Evolutionary conservation across 2,329 filamentous ascomycete genomes (phyloP).

Genomic region (Hansfordia pulvinata): DNA sequence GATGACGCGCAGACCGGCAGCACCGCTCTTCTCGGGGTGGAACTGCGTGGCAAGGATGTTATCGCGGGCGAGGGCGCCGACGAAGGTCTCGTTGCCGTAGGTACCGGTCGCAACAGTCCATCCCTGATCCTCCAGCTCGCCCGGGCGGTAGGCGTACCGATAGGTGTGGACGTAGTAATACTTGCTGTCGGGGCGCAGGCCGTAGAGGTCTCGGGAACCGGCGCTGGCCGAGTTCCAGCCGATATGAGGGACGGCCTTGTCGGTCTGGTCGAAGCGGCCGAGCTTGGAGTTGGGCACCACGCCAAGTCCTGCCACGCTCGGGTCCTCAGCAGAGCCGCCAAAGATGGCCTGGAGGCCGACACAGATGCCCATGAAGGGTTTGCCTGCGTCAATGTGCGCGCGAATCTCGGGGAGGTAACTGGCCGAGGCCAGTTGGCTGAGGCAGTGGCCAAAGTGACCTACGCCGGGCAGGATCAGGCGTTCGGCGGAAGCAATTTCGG

Average conservation of each 20-base stretch:
- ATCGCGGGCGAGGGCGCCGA: constrained; percentile 74
- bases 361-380: constrained; percentile 96
- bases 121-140: constrained; percentile 63
- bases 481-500: constrained; percentile 76
- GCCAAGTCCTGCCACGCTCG: constrained; percentile 58
- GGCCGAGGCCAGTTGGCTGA: constrained; percentile 68
- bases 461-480: constrained; percentile 93
- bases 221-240: constrained; percentile 91
- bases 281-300: constrained; percentile 60
- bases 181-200: constrained; percentile 67
- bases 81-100: constrained; percentile 81
- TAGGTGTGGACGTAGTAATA: constrained; percentile 99
- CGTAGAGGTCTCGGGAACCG: constrained; percentile 49
- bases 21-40: constrained; percentile 93
- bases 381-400: constrained; percentile 75
- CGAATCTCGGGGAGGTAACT: constrained; percentile 75
- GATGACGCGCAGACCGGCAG: constrained; percentile 71
- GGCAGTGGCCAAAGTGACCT: constrained; percentile 93
- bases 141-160: constrained; percentile 61
- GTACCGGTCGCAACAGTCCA: constrained; percentile 87
- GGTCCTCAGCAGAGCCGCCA: constrained; percentile 68
- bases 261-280: constrained; percentile 59
- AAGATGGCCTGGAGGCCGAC: constrained; percentile 90
- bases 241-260: constrained; percentile 95
- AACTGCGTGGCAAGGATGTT: constrained; percentile 92